These are phyloP conservation scores for Pluteus cervinus DNA, from an alignment of 768 basidiomycete genomes.

Conservation along the genomic window DNA sequence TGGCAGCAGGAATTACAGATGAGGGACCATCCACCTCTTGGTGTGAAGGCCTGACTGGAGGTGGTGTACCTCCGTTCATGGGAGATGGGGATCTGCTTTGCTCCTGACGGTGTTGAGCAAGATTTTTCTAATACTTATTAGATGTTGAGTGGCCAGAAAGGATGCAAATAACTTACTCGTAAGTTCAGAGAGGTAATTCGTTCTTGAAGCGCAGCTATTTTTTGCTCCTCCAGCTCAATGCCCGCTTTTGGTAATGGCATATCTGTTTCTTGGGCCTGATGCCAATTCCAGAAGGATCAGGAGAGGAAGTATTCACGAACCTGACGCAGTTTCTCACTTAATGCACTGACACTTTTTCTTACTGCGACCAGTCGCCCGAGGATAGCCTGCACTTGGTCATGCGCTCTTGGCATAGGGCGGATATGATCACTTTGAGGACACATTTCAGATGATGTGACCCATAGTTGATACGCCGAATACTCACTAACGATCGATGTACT, in stretches of 20 bases:
- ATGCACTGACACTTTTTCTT: slow-evolving; percentile 30
- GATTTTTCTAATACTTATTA: too few species aligned
- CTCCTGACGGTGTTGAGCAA: too few species aligned
- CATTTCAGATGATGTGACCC: too few species aligned
- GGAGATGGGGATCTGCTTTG: too few species aligned
- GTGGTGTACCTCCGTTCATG: too few species aligned
- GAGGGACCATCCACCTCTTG: too few species aligned
- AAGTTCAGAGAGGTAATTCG: slow-evolving; percentile 33
- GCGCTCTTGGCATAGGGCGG: slow-evolving; percentile 47
- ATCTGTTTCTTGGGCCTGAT: slow-evolving; percentile 18
- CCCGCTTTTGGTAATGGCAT: slow-evolving; percentile 25
- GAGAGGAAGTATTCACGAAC: not conserved
- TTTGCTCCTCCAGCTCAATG: slow-evolving; percentile 36
- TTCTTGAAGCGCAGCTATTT: slow-evolving; percentile 30
- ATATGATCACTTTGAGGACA: slow-evolving; percentile 36
- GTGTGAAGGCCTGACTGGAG: too few species aligned
- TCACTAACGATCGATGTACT: slow-evolving; percentile 74
- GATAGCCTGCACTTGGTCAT: slow-evolving; percentile 36
- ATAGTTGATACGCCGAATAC: slow-evolving; percentile 23
- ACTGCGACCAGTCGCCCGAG: slow-evolving; percentile 32
- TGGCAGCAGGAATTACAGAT: slow-evolving; percentile 7
- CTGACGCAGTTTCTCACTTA: slow-evolving; percentile 25
- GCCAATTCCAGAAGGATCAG: slow-evolving; percentile 10
- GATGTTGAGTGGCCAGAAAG: too few species aligned
- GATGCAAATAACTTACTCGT: slow-evolving; percentile 21